Percentiles rank a stretch among this genome's conserved stretches.
phyloP scores from a whole-genome alignment of 2,329 filamentous ascomycete species.

The Scytalidium lignicola region DNA sequence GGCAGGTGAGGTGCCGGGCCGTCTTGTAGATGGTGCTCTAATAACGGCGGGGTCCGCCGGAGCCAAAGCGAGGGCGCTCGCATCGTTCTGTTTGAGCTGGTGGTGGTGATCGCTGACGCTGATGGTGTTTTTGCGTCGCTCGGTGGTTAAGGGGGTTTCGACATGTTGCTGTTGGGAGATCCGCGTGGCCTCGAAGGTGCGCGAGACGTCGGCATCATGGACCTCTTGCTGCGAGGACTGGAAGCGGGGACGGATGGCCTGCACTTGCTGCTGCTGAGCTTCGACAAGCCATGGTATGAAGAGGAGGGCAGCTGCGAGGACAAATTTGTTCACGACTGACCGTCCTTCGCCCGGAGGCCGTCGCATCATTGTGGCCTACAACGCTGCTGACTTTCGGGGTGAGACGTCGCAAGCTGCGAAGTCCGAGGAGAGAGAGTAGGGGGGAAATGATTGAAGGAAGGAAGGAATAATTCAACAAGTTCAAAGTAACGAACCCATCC shows the following conservation, averaged over 20 bases:
- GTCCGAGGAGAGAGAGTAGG: slow-evolving; percentile 7
- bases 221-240: slow-evolving; percentile 26
- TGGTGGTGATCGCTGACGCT: slow-evolving; percentile 27
- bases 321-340: slow-evolving; percentile 44
- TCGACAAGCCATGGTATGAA: slow-evolving; percentile 55
- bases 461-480: not conserved
- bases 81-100: slow-evolving; percentile 55
- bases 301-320: slow-evolving; percentile 51
- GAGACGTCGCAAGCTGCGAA: slow-evolving; percentile 19
- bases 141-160: slow-evolving; percentile 23
- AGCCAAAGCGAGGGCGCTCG: slow-evolving; percentile 97
- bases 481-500: too few species aligned
- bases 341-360: slow-evolving; percentile 55
- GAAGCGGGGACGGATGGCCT: slow-evolving; percentile 20
- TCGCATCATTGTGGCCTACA: slow-evolving; percentile 53
- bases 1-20: slow-evolving; percentile 51
- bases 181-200: slow-evolving; percentile 23
- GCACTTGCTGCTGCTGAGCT: slow-evolving; percentile 58
- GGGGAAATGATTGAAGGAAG: not conserved
- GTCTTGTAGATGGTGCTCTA: slow-evolving; percentile 80
- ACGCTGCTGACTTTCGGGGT: slow-evolving; percentile 22
- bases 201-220: slow-evolving; percentile 17
- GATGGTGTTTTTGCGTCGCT: slow-evolving; percentile 25
- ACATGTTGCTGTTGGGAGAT: slow-evolving; percentile 23
- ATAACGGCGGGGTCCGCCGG: slow-evolving; percentile 93